These are phyloP conservation scores for Cicer chorassanicum DNA, from an alignment of 306 rosid species.

Conservation along the genomic window DNA sequence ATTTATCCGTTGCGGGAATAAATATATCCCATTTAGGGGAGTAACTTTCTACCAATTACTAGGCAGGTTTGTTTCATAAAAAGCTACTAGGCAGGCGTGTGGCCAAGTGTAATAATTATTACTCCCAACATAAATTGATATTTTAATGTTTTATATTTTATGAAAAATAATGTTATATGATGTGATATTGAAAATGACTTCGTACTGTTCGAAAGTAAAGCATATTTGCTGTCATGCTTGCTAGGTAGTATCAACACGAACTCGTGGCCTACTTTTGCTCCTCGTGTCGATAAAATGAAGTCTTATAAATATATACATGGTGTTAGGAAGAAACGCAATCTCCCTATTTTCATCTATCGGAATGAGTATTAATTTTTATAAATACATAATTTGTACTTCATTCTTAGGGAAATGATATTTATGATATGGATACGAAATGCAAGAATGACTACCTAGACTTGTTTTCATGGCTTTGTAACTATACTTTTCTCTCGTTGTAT, in stretches of 20 bases:
- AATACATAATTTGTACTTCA: neutral
- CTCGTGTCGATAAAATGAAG: neutral
- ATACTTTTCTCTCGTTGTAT: too few species aligned
- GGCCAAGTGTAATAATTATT: constrained; percentile 55
- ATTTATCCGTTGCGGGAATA: constrained; percentile 50
- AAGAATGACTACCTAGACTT: too few species aligned
- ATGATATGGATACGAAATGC: too few species aligned
- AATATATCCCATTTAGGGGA: constrained; percentile 46
- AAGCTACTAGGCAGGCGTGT: constrained; percentile 25
- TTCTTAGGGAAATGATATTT: too few species aligned
- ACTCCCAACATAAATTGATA: constrained; percentile 16
- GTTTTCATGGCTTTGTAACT: too few species aligned
- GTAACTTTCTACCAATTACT: constrained; percentile 45
- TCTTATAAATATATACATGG: neutral
- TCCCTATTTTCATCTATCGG: neutral
- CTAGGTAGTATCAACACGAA: neutral
- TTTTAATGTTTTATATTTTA: constrained; percentile 26
- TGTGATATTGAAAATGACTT: constrained; percentile 14
- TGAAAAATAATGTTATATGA: neutral
- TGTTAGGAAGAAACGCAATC: neutral
- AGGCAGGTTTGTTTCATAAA: constrained; percentile 38
- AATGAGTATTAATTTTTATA: neutral
- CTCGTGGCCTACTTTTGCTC: neutral
- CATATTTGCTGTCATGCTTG: neutral
- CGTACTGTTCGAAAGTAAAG: neutral